Conservation (phyloP, 768 basidiomycete species). For the Boletus fagicola region DNA sequence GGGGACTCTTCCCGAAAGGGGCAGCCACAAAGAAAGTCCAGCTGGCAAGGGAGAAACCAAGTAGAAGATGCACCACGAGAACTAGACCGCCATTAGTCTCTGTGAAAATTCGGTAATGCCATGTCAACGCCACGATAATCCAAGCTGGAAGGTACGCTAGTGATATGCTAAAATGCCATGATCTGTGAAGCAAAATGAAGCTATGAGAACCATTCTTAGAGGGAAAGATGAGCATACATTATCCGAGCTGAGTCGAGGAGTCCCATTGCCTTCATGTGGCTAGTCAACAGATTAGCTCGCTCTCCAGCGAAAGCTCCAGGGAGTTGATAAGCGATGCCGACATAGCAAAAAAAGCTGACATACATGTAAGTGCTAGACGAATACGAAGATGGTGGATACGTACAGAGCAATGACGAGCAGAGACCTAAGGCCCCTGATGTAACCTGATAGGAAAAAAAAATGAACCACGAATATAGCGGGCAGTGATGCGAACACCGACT, state of each 20-base stretch:
- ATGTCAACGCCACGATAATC: constrained; percentile 62
- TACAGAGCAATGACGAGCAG: constrained; percentile 68
- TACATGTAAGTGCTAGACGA: not conserved
- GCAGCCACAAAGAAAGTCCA: constrained; percentile 71
- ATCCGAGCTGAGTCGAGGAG: constrained; percentile 68
- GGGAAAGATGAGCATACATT: constrained; percentile 36
- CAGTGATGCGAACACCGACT: constrained; percentile 38
- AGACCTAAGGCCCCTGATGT: constrained; percentile 57
- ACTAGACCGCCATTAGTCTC: constrained; percentile 58
- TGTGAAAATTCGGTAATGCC: constrained; percentile 67
- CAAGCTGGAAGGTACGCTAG: constrained; percentile 74
- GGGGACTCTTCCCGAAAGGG: constrained; percentile 71
- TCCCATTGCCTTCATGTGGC: constrained; percentile 81
- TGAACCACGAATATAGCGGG: not conserved
- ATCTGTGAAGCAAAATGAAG: constrained; percentile 26
- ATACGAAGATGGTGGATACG: constrained; percentile 19
- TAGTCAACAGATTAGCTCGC: constrained; percentile 59
- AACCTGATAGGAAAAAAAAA: constrained; percentile 41
- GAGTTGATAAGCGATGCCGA: constrained; percentile 76
- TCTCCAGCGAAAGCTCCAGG: constrained; percentile 70
- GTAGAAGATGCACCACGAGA: constrained; percentile 61
- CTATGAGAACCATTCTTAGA: not conserved
- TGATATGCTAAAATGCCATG: constrained; percentile 68
- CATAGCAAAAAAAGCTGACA: constrained; percentile 61
- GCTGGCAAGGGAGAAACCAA: constrained; percentile 64